Conservation (phyloP, 2,329 filamentous ascomycete species). For the Pyrenophora seminiperda region DNA sequence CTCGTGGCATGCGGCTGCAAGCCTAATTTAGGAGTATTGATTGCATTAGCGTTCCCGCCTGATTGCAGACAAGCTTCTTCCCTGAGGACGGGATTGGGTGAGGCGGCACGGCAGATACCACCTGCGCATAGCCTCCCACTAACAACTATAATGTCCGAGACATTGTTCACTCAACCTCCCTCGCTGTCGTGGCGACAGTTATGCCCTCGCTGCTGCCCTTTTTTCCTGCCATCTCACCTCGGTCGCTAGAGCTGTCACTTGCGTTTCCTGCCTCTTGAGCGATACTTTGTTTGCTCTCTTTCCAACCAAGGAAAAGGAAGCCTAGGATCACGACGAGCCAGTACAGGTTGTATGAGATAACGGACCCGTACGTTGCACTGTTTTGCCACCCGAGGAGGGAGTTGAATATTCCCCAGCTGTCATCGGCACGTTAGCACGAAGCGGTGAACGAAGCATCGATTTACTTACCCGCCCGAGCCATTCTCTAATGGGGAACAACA, state of each 20-base stretch:
- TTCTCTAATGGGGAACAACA: constrained; percentile 78
- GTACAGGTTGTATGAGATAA: constrained; percentile 86
- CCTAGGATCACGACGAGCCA: constrained; percentile 74
- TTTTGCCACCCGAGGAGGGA: constrained; percentile 86
- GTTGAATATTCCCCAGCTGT: constrained; percentile 85
- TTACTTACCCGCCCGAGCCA: constrained; percentile 60
- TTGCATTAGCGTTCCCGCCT: constrained; percentile 9
- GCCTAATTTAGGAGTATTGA: neutral
- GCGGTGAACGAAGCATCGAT: neutral
- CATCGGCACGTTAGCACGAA: neutral
- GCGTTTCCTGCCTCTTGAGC: constrained; percentile 7
- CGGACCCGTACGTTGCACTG: constrained; percentile 83
- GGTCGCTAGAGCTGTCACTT: constrained; percentile 25
- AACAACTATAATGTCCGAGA: neutral
- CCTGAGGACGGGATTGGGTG: neutral
- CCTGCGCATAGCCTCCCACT: constrained; percentile 6
- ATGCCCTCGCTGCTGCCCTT: constrained; percentile 23
- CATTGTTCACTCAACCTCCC: constrained; percentile 17
- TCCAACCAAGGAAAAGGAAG: constrained; percentile 69
- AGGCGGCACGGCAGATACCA: neutral
- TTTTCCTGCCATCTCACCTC: constrained; percentile 20
- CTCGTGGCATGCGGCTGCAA: neutral
- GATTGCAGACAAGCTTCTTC: constrained; percentile 7
- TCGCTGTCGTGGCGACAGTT: constrained; percentile 19
- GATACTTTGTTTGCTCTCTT: constrained; percentile 57